Conservation (phyloP, 2,329 filamentous ascomycete species). For the Sphaerulina musiva region DNA sequence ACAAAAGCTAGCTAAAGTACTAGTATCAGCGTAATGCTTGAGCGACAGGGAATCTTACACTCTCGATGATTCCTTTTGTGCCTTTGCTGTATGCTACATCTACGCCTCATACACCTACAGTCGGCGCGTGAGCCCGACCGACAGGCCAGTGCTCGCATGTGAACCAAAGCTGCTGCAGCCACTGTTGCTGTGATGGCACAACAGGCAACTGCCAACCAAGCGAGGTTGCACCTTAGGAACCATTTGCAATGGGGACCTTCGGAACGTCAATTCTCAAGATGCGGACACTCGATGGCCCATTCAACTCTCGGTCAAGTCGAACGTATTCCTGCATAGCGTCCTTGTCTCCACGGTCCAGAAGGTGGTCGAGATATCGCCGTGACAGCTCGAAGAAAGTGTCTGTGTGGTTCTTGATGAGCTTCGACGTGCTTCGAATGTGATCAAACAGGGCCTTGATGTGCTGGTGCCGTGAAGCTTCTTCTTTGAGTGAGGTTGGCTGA, state of each 20-base stretch:
- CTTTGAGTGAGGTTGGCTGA: slow-evolving; percentile 62
- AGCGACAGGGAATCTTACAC: no score
- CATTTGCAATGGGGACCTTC: not conserved
- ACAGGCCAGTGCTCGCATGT: not conserved
- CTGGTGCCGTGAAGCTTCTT: slow-evolving; percentile 59
- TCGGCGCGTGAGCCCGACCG: no score
- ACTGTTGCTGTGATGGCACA: not conserved
- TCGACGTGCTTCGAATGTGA: slow-evolving; percentile 66
- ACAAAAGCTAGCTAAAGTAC: no score
- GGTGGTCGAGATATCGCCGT: slow-evolving; percentile 71
- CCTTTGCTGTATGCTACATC: no score
- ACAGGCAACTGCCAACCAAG: not conserved
- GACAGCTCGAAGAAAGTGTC: slow-evolving; percentile 67
- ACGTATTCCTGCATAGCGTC: slow-evolving; percentile 83
- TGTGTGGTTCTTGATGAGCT: slow-evolving; percentile 48
- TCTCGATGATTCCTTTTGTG: no score
- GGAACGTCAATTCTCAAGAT: not conserved
- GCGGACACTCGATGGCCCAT: slow-evolving; percentile 51
- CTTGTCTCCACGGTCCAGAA: slow-evolving; percentile 75
- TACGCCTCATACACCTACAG: no score
- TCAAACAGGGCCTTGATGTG: slow-evolving; percentile 77
- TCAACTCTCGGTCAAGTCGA: slow-evolving; percentile 74
- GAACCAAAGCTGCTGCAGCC: not conserved
- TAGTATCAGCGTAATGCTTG: no score
- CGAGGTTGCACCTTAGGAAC: not conserved